These are phyloP conservation scores for Xerophyta viscosa DNA, from an alignment of 106 monocot species.

Conservation along the genomic window DNA sequence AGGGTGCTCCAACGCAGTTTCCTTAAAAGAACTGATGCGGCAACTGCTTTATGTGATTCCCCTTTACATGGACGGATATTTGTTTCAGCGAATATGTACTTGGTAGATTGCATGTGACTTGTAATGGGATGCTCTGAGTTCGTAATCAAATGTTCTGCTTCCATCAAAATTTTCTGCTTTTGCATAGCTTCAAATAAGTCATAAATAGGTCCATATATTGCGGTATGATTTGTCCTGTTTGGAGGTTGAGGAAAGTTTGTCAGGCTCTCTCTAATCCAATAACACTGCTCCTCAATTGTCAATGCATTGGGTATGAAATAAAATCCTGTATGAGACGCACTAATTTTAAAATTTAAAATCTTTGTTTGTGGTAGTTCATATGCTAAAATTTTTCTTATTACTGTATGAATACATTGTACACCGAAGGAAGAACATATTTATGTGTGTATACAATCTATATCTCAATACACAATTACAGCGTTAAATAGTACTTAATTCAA, in stretches of 20 bases:
- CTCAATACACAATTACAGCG: too few relatives aligned
- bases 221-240: constrained; percentile 84
- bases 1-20: constrained; percentile 97
- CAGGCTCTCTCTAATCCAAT: constrained; percentile 72
- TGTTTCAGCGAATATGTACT: constrained; percentile 48
- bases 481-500: too few relatives aligned
- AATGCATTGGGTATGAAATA: constrained; percentile 89
- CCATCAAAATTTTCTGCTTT: constrained; percentile 41
- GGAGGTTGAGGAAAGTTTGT: constrained; percentile 83
- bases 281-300: constrained; percentile 62
- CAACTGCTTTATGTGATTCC: constrained; percentile 28
- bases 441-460: too few relatives aligned
- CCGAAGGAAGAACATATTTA: too few relatives aligned
- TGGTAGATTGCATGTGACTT: too few relatives aligned
- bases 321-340: constrained; percentile 48
- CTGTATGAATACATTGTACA: not conserved
- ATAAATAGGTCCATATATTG: constrained; percentile 54
- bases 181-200: constrained; percentile 50
- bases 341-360: too few relatives aligned
- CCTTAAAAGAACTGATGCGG: constrained; percentile 64
- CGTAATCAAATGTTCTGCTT: constrained; percentile 11
- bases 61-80: not conserved
- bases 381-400: too few relatives aligned
- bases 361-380: too few relatives aligned
- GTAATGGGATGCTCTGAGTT: constrained; percentile 10